Evolutionary conservation across 2,329 filamentous ascomycete genomes (phyloP).

Genomic region (Gliomastix tumulicola): DNA sequence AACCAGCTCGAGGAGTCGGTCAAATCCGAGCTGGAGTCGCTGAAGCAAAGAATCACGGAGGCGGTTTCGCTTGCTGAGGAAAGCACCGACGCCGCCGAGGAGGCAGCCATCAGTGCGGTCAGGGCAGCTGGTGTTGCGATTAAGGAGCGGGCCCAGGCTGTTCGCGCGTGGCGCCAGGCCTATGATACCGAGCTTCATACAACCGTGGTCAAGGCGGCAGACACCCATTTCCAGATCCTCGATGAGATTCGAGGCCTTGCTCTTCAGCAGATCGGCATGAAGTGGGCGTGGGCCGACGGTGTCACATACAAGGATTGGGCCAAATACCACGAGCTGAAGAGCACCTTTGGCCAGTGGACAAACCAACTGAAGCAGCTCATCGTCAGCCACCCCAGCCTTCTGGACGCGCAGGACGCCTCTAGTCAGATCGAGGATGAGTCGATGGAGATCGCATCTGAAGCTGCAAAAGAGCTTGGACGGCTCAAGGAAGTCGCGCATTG

Average conservation of each 20-base stretch:
- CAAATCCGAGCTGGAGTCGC: conserved; percentile 52
- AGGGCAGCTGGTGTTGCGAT: conserved; percentile 65
- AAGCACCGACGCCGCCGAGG: conserved; percentile 37
- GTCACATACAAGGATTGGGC: conserved; percentile 97
- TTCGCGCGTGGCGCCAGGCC: conserved; percentile 68
- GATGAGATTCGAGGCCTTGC: conserved; percentile 78
- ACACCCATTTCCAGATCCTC: conserved; percentile 75
- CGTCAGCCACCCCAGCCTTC: conserved; percentile 64
- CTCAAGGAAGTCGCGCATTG: conserved; percentile 79
- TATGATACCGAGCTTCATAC: conserved; percentile 65
- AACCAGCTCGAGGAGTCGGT: conserved; percentile 61
- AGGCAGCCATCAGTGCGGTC: conserved; percentile 43
- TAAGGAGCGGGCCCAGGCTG: conserved; percentile 68
- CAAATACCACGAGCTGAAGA: conserved; percentile 84
- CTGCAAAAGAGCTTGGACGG: conserved; percentile 71
- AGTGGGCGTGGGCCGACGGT: conserved; percentile 92
- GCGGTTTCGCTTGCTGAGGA: conserved; percentile 48
- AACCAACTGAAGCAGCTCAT: conserved; percentile 73
- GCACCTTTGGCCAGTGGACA: conserved; percentile 78
- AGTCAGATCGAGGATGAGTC: conserved; percentile 67
- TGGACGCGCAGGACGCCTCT: conserved; percentile 59
- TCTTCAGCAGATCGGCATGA: conserved; percentile 85
- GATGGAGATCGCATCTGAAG: conserved; percentile 71
- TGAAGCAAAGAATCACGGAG: conserved; percentile 60
- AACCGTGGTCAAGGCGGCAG: conserved; percentile 65